Percentiles rank a stretch among this genome's conserved stretches.
Conservation (phyloP, 2,329 filamentous ascomycete genomes). For the Paradendryphiella salina region DNA sequence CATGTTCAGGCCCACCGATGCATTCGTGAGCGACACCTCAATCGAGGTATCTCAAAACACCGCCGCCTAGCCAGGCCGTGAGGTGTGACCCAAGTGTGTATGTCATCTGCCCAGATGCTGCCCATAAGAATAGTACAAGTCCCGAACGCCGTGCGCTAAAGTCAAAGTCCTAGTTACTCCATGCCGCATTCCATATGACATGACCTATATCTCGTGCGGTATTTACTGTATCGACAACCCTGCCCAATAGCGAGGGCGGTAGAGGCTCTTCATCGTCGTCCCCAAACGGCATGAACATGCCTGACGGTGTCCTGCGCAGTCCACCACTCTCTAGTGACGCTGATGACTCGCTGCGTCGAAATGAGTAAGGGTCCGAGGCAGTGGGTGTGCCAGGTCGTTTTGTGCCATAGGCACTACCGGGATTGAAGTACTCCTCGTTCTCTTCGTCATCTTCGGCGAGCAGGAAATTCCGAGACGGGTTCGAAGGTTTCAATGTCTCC, state of each 20-base stretch:
- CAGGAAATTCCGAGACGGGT: slow-evolving; percentile 66
- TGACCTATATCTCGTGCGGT: slow-evolving; percentile 66
- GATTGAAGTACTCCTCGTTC: slow-evolving; percentile 52
- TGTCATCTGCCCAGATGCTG: slow-evolving; percentile 22
- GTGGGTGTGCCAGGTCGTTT: slow-evolving; percentile 45
- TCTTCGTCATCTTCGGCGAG: slow-evolving; percentile 61
- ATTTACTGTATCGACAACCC: slow-evolving; percentile 77
- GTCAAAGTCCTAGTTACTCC: slow-evolving; percentile 52
- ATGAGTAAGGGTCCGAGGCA: slow-evolving; percentile 31
- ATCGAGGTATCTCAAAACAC: slow-evolving; percentile 21
- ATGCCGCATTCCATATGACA: slow-evolving; percentile 69
- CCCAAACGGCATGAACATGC: slow-evolving; percentile 89
- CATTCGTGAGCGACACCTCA: slow-evolving; percentile 21
- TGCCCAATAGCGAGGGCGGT: slow-evolving; percentile 68
- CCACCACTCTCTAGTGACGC: slow-evolving; percentile 49
- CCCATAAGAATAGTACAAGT: slow-evolving; percentile 25
- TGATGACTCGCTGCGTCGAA: slow-evolving; percentile 21
- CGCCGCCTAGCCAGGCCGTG: slow-evolving; percentile 22
- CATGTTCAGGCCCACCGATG: slow-evolving; percentile 21
- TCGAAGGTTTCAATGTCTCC: slow-evolving; percentile 75
- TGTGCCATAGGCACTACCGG: slow-evolving; percentile 43
- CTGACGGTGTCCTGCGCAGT: slow-evolving; percentile 77
- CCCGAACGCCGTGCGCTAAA: slow-evolving; percentile 33
- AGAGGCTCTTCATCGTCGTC: slow-evolving; percentile 67
- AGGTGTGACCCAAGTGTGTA: slow-evolving; percentile 16